A percentile compares a stretch with the other conserved stretches of the same genome.
phyloP scores from a whole-genome alignment of 306 rosid species.

The Medicago ruthenica region DNA sequence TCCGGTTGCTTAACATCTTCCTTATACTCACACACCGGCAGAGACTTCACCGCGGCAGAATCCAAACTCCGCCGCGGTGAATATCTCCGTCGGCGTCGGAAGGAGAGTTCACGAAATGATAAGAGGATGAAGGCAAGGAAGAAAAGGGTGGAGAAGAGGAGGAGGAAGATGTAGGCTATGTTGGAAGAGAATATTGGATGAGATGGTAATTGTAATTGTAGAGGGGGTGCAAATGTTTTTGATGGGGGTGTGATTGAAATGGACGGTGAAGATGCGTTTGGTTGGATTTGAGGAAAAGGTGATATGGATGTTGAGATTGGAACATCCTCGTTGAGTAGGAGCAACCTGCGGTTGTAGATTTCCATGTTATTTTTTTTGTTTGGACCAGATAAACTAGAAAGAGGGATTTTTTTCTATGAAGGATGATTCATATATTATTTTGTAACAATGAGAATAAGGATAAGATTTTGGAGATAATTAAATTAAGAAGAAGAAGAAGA shows the following conservation, averaged over 20 bases:
- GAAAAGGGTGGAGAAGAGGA: constrained; percentile 43
- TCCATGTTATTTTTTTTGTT: constrained; percentile 32
- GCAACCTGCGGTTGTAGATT: constrained; percentile 45
- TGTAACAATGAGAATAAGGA: neutral
- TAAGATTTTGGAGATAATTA: neutral
- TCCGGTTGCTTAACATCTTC: constrained; percentile 41
- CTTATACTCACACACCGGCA: constrained; percentile 46
- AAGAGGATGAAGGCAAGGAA: constrained; percentile 44
- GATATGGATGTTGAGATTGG: constrained; percentile 24
- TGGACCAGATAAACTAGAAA: neutral
- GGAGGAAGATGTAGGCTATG: constrained; percentile 32
- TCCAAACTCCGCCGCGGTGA: neutral
- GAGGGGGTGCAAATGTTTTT: neutral
- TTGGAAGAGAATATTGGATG: constrained; percentile 7
- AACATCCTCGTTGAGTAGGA: constrained; percentile 42
- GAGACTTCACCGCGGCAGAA: neutral
- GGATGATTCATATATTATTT: too few relatives aligned
- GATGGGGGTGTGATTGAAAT: neutral
- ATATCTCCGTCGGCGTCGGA: neutral
- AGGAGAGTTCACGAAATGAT: constrained; percentile 25
- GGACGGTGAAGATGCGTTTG: constrained; percentile 14
- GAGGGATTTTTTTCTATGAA: neutral
- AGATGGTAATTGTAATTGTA: neutral
- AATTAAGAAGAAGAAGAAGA: too few relatives aligned
- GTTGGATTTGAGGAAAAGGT: constrained; percentile 25